phyloP scores from a whole-genome alignment of 345 rosid species.

The Eucalyptus rudis region DNA sequence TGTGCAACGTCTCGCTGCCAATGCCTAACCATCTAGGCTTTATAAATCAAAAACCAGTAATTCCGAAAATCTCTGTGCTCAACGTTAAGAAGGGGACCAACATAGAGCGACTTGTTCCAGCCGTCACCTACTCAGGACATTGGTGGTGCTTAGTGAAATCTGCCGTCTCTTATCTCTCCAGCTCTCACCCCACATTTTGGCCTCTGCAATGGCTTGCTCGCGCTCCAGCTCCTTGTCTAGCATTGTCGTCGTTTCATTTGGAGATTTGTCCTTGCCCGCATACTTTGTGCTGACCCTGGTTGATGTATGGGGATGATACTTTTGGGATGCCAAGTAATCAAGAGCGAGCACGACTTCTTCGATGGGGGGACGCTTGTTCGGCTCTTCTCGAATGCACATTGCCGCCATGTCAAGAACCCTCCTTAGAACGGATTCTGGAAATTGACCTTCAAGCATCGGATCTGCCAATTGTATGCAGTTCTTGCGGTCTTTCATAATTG shows the following conservation, averaged over 20 bases:
- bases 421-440: conserved; percentile 10
- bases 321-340: conserved; percentile 19
- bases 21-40: neutral
- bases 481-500: conserved; percentile 3
- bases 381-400: conserved; percentile 34
- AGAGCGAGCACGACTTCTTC: conserved; percentile 39
- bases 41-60: neutral
- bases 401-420: conserved; percentile 41
- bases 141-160: neutral
- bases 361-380: conserved; percentile 31
- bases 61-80: neutral
- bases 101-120: neutral
- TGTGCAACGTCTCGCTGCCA: neutral
- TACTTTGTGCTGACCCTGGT: neutral
- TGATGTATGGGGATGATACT: neutral
- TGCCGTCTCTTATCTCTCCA: conserved; percentile 31
- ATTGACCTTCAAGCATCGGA: conserved; percentile 28
- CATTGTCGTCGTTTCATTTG: conserved; percentile 8
- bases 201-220: conserved; percentile 46
- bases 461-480: conserved; percentile 20
- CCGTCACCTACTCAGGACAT: conserved; percentile 8
- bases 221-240: conserved; percentile 19
- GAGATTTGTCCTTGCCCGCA: conserved; percentile 4
- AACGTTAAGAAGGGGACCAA: neutral
- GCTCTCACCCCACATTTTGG: conserved; percentile 52